phyloP scores from a whole-genome alignment of 192 early-diverging fungal genomes.

The Gaertneriomyces semiglobifer region DNA sequence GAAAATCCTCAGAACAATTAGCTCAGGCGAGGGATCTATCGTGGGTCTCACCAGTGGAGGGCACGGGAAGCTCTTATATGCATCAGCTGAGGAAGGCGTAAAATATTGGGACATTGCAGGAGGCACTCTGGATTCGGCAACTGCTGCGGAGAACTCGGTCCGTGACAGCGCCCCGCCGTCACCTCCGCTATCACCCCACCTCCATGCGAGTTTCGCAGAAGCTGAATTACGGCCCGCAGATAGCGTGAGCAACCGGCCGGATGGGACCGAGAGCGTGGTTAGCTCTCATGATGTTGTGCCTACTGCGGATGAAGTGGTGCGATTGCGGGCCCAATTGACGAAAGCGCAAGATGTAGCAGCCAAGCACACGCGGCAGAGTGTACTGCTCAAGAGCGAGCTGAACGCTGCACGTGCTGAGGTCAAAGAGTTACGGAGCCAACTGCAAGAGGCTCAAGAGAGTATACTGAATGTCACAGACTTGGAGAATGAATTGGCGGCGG shows the following conservation, averaged over 20 bases:
- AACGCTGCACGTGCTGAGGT: constrained; percentile 37
- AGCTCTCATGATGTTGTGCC: too few relatives aligned
- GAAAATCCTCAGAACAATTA: neutral
- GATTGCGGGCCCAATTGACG: constrained; percentile 31
- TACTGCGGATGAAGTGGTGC: too few relatives aligned
- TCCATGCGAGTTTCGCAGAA: too few relatives aligned
- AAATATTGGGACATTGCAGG: too few relatives aligned
- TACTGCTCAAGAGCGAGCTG: constrained; percentile 44
- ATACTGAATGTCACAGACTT: constrained; percentile 17
- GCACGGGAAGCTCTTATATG: constrained; percentile 28
- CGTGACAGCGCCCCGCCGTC: too few relatives aligned
- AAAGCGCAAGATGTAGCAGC: constrained; percentile 38
- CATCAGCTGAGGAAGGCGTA: too few relatives aligned
- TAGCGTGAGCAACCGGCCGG: too few relatives aligned
- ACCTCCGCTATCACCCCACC: too few relatives aligned
- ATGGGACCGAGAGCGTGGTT: too few relatives aligned
- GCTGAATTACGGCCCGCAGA: too few relatives aligned
- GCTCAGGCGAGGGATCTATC: constrained; percentile 15
- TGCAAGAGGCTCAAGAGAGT: constrained; percentile 12
- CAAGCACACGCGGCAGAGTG: constrained; percentile 42
- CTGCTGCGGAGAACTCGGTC: too few relatives aligned
- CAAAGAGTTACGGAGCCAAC: constrained; percentile 28
- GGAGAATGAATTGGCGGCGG: constrained; percentile 37
- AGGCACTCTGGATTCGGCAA: too few relatives aligned
- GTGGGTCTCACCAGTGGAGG: neutral